Conservation (phyloP, 2,329 filamentous ascomycete genomes). For the Macrophomina tecta region DNA sequence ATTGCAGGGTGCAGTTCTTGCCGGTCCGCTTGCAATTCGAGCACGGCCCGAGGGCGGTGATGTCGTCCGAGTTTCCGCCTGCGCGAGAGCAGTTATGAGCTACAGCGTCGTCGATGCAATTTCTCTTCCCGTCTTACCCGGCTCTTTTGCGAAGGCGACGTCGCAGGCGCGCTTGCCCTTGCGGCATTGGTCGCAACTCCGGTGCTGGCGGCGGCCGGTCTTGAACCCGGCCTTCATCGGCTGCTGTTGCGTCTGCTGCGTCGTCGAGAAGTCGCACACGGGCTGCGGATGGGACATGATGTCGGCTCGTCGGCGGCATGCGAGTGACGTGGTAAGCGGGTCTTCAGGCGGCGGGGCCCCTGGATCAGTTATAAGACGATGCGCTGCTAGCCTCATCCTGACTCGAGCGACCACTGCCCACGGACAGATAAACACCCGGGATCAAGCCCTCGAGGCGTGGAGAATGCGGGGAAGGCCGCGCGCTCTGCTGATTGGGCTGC, state of each 20-base stretch:
- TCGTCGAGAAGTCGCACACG: conserved; percentile 12
- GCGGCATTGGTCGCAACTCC: conserved; percentile 55
- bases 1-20: conserved; percentile 53
- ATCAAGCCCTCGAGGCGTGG: not conserved
- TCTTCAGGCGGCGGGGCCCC: conserved; percentile 21
- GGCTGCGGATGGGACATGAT: conserved; percentile 20
- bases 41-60: conserved; percentile 44
- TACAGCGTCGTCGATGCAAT: not conserved
- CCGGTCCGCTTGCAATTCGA: conserved; percentile 53
- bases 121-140: conserved; percentile 6
- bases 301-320: conserved; percentile 9
- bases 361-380: conserved; percentile 25
- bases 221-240: conserved; percentile 33
- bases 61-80: conserved; percentile 39
- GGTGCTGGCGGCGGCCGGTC: conserved; percentile 48
- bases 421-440: conserved; percentile 12
- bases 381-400: conserved; percentile 18
- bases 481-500: conserved; percentile 2
- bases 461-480: conserved; percentile 21
- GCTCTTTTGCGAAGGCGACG: conserved; percentile 45
- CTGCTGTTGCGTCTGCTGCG: not conserved
- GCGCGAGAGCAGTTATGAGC: conserved; percentile 10
- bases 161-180: conserved; percentile 55
- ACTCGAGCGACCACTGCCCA: conserved; percentile 1
- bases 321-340: conserved; percentile 24